Percentiles rank a stretch among this genome's conserved stretches.
Conservation (phyloP, 106 monocot genomes). For the Allium sativum region DNA sequence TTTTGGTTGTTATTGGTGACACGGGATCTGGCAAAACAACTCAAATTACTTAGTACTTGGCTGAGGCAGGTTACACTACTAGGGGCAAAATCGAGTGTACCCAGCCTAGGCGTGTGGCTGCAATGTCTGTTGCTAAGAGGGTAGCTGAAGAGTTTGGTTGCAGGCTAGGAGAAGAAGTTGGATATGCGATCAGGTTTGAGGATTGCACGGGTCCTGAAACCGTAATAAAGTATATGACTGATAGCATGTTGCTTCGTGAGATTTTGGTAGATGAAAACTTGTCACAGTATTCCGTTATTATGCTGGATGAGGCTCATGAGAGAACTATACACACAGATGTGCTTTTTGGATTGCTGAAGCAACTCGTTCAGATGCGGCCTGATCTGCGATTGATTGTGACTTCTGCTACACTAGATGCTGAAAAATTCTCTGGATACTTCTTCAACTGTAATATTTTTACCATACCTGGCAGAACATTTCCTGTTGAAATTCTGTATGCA, state of each 20-base stretch:
- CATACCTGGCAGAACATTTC: constrained; percentile 90
- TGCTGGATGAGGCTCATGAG: constrained; percentile 98
- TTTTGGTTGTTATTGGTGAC: constrained; percentile 89
- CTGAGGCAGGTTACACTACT: constrained; percentile 87
- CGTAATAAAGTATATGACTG: constrained; percentile 95
- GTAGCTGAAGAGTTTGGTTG: constrained; percentile 98
- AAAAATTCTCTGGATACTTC: constrained; percentile 95
- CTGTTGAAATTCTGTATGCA: constrained; percentile 87
- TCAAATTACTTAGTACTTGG: constrained; percentile 88
- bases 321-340: constrained; percentile 94
- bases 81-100: constrained; percentile 91
- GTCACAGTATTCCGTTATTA: constrained; percentile 86
- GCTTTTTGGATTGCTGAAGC: constrained; percentile 82
- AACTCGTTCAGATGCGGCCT: constrained; percentile 62
- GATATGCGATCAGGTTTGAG: constrained; percentile 95
- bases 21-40: constrained; percentile 97
- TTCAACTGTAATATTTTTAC: constrained; percentile 92
- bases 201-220: constrained; percentile 94
- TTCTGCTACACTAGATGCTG: constrained; percentile 89
- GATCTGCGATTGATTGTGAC: constrained; percentile 85
- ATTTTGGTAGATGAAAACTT: constrained; percentile 85
- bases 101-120: constrained; percentile 93
- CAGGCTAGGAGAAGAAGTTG: constrained; percentile 83
- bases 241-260: constrained; percentile 91
- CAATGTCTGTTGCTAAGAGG: constrained; percentile 95